phyloP scores from a whole-genome alignment of 495 filamentous ascomycete genomes.

The Terfezia boudieri region DNA sequence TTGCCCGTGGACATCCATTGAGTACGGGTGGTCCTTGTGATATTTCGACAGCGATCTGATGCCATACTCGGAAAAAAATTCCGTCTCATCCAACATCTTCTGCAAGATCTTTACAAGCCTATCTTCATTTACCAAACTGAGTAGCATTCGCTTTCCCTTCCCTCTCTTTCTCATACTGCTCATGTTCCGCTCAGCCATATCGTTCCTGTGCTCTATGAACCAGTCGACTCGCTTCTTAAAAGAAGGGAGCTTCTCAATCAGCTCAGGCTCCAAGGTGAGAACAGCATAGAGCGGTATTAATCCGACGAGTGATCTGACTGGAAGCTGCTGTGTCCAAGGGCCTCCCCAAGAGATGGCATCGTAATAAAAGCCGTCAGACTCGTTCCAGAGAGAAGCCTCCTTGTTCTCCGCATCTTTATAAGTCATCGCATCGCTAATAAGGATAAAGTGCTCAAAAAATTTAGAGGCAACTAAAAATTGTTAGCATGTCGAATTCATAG shows the following conservation, averaged over 20 bases:
- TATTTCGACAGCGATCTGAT: slow-evolving; percentile 86
- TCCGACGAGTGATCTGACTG: slow-evolving; percentile 74
- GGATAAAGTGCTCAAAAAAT: slow-evolving; percentile 95
- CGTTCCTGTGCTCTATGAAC: slow-evolving; percentile 70
- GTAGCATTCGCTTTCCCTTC: slow-evolving; percentile 63
- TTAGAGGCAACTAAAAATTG: slow-evolving; percentile 47
- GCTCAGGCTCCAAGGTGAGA: slow-evolving; percentile 72
- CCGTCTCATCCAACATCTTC: slow-evolving; percentile 81
- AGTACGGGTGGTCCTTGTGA: slow-evolving; percentile 73
- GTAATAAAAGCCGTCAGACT: slow-evolving; percentile 91
- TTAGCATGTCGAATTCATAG: not conserved
- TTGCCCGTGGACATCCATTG: slow-evolving; percentile 90
- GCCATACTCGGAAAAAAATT: slow-evolving; percentile 76
- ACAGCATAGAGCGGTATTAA: slow-evolving; percentile 85
- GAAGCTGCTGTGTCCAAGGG: slow-evolving; percentile 77
- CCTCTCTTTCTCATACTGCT: slow-evolving; percentile 72
- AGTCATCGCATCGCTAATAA: slow-evolving; percentile 96
- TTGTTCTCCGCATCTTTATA: slow-evolving; percentile 40
- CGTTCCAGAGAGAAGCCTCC: slow-evolving; percentile 59
- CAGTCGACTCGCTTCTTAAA: slow-evolving; percentile 85
- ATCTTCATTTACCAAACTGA: slow-evolving; percentile 76
- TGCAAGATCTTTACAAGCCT: slow-evolving; percentile 64
- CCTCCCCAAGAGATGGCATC: slow-evolving; percentile 92
- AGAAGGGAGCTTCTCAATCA: slow-evolving; percentile 76
- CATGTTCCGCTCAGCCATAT: slow-evolving; percentile 78